Evolutionary conservation across 1,284 basidiomycete species (phyloP), one percentile per base, ranked within the genome.

Genomic region (Coniferiporia sulphurascens): DNA sequence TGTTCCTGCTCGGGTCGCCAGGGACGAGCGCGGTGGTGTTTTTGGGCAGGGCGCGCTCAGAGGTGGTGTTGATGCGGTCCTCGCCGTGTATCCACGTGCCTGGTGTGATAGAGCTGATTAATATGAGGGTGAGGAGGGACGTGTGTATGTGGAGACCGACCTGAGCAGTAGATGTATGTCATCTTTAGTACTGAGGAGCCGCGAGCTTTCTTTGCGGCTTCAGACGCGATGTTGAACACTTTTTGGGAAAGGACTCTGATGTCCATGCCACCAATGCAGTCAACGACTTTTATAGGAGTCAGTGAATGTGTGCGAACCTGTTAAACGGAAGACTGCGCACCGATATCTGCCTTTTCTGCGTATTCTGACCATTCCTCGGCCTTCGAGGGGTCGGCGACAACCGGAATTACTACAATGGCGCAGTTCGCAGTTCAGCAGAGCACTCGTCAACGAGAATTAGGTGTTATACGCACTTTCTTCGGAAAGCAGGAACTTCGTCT

Each of bases 111-210:
- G 0, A 38, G 17, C n/a, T 13, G 22, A 34, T 10, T 13, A 1
- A n/a, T 32, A 13, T n/a, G 17, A 8, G 36, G 34, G n/a, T n/a
- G n/a, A 48, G 4, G 27, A 44, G 27, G 36, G 19, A n/a, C n/a
- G 13, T 10, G 21, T 3, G 52, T 19, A 17, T 9, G 32, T 21
- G 21, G 9, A n/a, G 15, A 53, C 58, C 32, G 5, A 12, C 72
- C 69, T 1, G 77, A 80, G 8, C 77, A 78, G 67, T 78, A 79
- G 62, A 84, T 79, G 70, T 78, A 82, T 3, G 76, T 72, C 51
- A 80, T 71, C 65, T 76, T 77, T 1, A 78, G 73, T 1, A 72
- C 65, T 59, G 66, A 56, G 0, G 68, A 52, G 2, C 76, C 69
- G 5, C 78, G 76, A 21, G 66, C 61, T 5, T 67, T 66, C 22